phyloP scores from a whole-genome alignment of 805 yeast species.

The Maudiozyma barnettii region DNA sequence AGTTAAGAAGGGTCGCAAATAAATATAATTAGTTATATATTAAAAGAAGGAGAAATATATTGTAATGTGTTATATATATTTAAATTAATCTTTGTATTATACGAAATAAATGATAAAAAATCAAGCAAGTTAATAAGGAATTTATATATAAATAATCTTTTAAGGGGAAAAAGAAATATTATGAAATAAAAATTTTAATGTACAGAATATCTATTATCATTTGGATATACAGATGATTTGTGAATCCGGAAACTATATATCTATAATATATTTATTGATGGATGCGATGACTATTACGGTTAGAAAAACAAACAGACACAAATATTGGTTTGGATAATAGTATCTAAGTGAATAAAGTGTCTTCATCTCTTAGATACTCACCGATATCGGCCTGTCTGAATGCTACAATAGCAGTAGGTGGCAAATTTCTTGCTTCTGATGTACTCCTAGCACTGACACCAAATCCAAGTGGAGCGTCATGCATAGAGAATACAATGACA shows the following conservation, averaged over 20 bases:
- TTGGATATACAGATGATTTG: neutral
- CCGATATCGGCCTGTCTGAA: slow-evolving; percentile 97
- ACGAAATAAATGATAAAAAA: neutral
- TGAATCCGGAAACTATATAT: neutral
- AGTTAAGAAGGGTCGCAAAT: slow-evolving; percentile 21
- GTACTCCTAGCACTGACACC: slow-evolving; percentile 93
- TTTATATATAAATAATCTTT: neutral
- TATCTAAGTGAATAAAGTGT: slow-evolving; percentile 74
- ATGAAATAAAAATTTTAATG: neutral
- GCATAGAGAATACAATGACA: slow-evolving; percentile 83
- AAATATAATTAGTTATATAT: neutral
- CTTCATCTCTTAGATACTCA: slow-evolving; percentile 96
- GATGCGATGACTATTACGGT: neutral
- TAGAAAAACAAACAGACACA: neutral
- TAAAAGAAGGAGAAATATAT: neutral
- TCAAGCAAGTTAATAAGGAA: neutral
- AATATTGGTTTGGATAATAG: neutral
- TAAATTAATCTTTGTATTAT: neutral
- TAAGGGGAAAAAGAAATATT: neutral
- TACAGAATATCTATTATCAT: neutral
- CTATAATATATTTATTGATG: neutral
- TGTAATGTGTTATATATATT: neutral
- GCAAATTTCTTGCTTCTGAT: slow-evolving; percentile 73
- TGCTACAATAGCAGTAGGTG: slow-evolving; percentile 91
- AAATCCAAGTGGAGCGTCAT: slow-evolving; percentile 86